Percentiles rank a stretch among this genome's conserved stretches.
Evolutionary conservation across 441 rosid genomes (phyloP).

Genomic region (Gossypium davidsonii): DNA sequence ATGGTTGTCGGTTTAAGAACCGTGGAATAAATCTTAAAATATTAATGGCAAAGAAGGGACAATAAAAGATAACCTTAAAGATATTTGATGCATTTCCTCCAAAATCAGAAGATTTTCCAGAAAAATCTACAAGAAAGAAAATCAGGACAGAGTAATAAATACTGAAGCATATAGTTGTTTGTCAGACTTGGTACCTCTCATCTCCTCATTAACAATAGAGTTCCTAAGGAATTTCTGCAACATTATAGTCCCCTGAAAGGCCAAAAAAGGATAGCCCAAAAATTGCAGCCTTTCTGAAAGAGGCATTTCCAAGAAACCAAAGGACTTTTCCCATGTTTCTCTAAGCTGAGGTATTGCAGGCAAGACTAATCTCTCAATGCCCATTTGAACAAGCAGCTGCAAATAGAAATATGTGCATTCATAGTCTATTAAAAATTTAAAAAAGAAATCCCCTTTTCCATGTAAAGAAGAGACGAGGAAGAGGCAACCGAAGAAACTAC

Average conservation of each 20-base stretch:
- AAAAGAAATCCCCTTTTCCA: background rate
- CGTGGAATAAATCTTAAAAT: background rate
- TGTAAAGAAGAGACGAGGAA: background rate
- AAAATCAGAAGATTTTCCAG: conserved; percentile 8
- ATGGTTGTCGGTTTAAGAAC: background rate
- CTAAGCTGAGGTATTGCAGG: conserved; percentile 32
- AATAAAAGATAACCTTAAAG: conserved; percentile 4
- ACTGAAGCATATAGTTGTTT: background rate
- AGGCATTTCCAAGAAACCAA: conserved; percentile 35
- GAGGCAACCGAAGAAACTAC: conserved; percentile 19
- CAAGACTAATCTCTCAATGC: conserved; percentile 36
- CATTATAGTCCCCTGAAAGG: conserved; percentile 34
- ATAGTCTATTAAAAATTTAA: background rate
- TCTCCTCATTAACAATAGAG: conserved; percentile 10
- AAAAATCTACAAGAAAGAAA: conserved; percentile 14
- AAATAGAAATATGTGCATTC: background rate
- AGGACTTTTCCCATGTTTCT: conserved; percentile 34
- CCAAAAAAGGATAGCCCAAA: conserved; percentile 30
- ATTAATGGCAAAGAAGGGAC: background rate
- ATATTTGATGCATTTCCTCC: conserved; percentile 1
- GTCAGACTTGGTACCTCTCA: conserved; percentile 12
- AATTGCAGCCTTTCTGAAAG: conserved; percentile 24
- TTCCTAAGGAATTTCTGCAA: conserved; percentile 25
- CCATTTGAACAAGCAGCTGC: conserved; percentile 31
- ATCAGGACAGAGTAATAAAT: background rate